Conservation (phyloP, 441 rosid genomes). For the Adansonia madagascariensis region DNA sequence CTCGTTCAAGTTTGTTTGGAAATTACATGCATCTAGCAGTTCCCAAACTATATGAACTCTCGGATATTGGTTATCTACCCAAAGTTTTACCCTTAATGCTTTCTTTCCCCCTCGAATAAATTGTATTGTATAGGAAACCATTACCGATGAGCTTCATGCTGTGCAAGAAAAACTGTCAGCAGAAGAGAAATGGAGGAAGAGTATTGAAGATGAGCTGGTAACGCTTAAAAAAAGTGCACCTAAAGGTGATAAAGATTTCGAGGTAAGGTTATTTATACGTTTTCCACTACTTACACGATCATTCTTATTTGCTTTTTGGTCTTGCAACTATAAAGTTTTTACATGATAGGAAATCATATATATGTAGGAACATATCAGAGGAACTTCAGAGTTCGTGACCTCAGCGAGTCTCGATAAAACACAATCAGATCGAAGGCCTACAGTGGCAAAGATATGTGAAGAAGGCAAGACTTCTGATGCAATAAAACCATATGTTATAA, state of each 20-base stretch:
- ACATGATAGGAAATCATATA: constrained; percentile 55
- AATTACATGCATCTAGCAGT: background rate
- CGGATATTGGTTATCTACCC: background rate
- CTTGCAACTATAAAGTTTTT: constrained; percentile 32
- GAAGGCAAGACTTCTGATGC: constrained; percentile 59
- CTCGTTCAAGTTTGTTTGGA: constrained; percentile 11
- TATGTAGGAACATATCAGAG: constrained; percentile 59
- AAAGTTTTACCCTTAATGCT: background rate
- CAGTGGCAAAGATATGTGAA: constrained; percentile 94
- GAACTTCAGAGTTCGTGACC: constrained; percentile 46
- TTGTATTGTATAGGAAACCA: constrained; percentile 53
- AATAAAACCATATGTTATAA: background rate
- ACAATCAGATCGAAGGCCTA: constrained; percentile 74
- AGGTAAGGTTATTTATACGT: constrained; percentile 43
- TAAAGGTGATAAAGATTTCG: constrained; percentile 58
- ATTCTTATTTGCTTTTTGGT: constrained; percentile 19
- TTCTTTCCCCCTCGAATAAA: constrained; percentile 14
- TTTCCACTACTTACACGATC: constrained; percentile 6
- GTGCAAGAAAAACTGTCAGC: constrained; percentile 59
- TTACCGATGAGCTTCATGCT: constrained; percentile 60
- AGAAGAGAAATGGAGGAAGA: constrained; percentile 76
- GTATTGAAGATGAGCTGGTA: constrained; percentile 63
- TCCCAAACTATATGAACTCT: background rate
- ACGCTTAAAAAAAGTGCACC: constrained; percentile 60
- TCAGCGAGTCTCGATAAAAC: constrained; percentile 49